Conservation (phyloP, 2,329 filamentous ascomycete genomes). For the Calycina herbarum region DNA sequence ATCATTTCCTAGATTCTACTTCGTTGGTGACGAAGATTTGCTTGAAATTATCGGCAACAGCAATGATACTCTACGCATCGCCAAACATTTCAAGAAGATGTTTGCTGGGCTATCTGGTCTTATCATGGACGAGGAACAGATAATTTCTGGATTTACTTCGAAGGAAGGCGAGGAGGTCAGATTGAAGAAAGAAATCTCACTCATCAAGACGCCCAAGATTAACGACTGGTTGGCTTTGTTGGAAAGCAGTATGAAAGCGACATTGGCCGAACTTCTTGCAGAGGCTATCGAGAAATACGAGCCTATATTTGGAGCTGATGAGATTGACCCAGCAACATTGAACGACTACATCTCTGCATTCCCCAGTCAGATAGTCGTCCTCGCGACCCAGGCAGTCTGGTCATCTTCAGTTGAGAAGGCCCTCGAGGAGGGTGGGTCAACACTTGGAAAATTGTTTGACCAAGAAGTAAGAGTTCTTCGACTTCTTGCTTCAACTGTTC, state of each 20-base stretch:
- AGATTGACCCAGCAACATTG: conserved; percentile 69
- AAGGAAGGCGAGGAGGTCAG: conserved; percentile 90
- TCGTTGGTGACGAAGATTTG: conserved; percentile 96
- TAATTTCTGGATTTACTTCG: conserved; percentile 89
- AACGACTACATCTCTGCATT: conserved; percentile 80
- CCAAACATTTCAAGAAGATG: conserved; percentile 99
- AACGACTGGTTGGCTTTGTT: conserved; percentile 98
- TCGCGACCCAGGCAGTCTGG: conserved; percentile 93
- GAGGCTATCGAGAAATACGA: conserved; percentile 84
- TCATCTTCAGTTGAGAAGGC: conserved; percentile 82
- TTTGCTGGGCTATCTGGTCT: conserved; percentile 94
- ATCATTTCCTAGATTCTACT: conserved; percentile 98
- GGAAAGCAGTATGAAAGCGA: conserved; percentile 90
- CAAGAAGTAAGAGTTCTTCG: conserved; percentile 83
- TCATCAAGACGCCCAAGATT: conserved; percentile 92
- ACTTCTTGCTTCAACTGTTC: conserved; percentile 81
- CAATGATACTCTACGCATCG: conserved; percentile 92
- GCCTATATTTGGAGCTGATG: conserved; percentile 70
- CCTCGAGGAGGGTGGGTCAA: conserved; percentile 69
- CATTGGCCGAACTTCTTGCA: conserved; percentile 83
- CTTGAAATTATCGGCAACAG: conserved; percentile 99
- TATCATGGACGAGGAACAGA: conserved; percentile 83
- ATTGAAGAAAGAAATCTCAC: conserved; percentile 86
- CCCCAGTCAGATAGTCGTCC: conserved; percentile 91
- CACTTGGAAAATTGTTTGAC: conserved; percentile 70